Conservation (phyloP, 257 asterid species). For the Solanum etuberosum region DNA sequence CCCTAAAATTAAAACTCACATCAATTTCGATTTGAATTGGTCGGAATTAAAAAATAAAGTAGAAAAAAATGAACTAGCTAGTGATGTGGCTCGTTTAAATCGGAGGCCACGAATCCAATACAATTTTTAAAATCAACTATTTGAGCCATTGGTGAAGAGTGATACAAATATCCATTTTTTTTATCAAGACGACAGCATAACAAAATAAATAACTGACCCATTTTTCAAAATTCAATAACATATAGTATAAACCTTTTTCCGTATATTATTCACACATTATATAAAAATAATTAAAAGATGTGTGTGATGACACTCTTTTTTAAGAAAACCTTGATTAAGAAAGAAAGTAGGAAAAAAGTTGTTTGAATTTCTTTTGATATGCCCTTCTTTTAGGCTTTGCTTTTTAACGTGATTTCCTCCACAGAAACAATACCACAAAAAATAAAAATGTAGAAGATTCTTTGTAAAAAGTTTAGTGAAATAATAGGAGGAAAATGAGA, state of each 20-base stretch:
- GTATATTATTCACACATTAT: background rate
- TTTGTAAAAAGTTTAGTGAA: background rate
- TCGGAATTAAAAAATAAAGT: no score
- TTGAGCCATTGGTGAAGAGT: background rate
- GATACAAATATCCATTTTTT: no score
- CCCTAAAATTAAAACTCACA: background rate
- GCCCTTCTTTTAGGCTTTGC: constrained; percentile 4
- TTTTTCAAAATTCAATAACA: no score
- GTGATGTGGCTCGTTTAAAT: background rate
- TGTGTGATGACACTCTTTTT: background rate
- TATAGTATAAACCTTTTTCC: background rate
- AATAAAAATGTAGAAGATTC: background rate
- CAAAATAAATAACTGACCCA: no score
- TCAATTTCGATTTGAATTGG: background rate
- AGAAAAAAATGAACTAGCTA: no score
- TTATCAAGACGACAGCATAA: background rate
- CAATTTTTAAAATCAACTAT: no score
- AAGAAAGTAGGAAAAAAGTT: background rate
- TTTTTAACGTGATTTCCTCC: constrained; percentile 70
- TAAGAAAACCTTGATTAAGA: background rate
- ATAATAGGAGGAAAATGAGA: background rate
- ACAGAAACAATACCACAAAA: background rate
- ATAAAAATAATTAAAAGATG: background rate
- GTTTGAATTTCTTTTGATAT: background rate
- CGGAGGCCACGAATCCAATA: background rate